These are phyloP conservation scores for Nigrospora oryzae DNA, from an alignment of 2,329 filamentous ascomycete genomes.

Conservation along the genomic window DNA sequence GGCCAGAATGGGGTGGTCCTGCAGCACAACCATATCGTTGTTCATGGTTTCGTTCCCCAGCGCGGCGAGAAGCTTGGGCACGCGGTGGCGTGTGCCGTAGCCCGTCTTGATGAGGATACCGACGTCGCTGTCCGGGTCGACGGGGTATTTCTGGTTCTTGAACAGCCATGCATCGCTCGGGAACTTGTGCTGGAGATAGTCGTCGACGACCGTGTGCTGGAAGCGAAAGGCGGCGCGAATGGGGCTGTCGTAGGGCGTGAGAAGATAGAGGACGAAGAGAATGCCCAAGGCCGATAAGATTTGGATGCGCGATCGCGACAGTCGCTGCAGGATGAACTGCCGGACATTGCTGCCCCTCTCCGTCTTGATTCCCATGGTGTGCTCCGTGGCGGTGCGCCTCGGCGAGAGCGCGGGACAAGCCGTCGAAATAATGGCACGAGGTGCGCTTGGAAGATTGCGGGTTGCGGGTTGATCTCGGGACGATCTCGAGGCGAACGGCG, in stretches of 20 bases:
- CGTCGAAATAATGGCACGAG: too few relatives aligned
- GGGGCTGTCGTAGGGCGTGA: slow-evolving; percentile 18
- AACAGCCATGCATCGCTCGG: slow-evolving; percentile 33
- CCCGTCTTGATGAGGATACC: slow-evolving; percentile 47
- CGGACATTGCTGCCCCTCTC: slow-evolving; percentile 2
- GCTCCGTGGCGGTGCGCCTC: neutral
- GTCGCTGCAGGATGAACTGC: slow-evolving; percentile 7
- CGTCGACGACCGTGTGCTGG: slow-evolving; percentile 15
- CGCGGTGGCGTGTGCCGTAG: slow-evolving; percentile 41
- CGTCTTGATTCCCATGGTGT: slow-evolving; percentile 3
- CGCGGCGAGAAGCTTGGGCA: slow-evolving; percentile 37
- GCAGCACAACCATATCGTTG: slow-evolving; percentile 38
- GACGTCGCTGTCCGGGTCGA: slow-evolving; percentile 37
- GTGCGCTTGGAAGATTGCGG: too few relatives aligned
- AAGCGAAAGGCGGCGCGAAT: slow-evolving; percentile 19
- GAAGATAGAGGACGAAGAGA: slow-evolving; percentile 17
- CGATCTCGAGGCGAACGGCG: too few relatives aligned
- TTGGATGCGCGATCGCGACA: slow-evolving; percentile 19
- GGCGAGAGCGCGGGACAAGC: too few relatives aligned
- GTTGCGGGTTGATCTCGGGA: too few relatives aligned
- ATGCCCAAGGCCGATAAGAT: slow-evolving; percentile 11
- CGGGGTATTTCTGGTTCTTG: slow-evolving; percentile 26
- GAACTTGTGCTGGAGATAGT: slow-evolving; percentile 18
- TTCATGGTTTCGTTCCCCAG: slow-evolving; percentile 29
- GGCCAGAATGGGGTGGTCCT: slow-evolving; percentile 34